phyloP scores from a whole-genome alignment of 2,329 filamentous ascomycete genomes.

The Cladosporium sp. region DNA sequence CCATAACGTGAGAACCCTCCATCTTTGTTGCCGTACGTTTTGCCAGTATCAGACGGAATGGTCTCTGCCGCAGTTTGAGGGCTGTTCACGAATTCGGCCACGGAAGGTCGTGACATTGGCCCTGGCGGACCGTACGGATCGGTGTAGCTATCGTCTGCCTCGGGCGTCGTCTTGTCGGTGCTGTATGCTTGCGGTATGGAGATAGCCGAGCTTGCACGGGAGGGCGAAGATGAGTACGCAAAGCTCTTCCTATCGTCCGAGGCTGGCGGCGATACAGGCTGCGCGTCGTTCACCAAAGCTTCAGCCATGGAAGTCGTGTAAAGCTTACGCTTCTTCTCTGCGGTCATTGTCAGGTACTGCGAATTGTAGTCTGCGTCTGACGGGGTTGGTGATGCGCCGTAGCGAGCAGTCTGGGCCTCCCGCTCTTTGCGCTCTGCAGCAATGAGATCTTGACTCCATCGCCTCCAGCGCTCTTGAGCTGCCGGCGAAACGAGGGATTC shows the following conservation, averaged over 20 bases:
- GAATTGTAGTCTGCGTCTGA: slow-evolving; percentile 18
- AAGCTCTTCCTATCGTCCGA: slow-evolving; percentile 15
- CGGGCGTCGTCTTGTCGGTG: slow-evolving; percentile 14
- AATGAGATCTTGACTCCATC: slow-evolving; percentile 68
- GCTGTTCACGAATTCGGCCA: slow-evolving; percentile 38
- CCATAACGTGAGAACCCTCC: background rate
- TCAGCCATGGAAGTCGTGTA: slow-evolving; percentile 33
- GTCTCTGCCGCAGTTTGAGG: slow-evolving; percentile 27
- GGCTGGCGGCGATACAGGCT: slow-evolving; percentile 29
- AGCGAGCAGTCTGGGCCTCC: slow-evolving; percentile 22
- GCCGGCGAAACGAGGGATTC: slow-evolving; percentile 74
- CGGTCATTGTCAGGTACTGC: slow-evolving; percentile 9
- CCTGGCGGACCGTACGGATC: slow-evolving; percentile 24
- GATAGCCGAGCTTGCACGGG: slow-evolving; percentile 6
- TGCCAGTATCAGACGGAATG: background rate
- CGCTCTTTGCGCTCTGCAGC: slow-evolving; percentile 49
- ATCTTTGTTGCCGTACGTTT: background rate
- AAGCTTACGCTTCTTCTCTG: slow-evolving; percentile 28
- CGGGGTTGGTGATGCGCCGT: slow-evolving; percentile 16
- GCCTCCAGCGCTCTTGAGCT: slow-evolving; percentile 69
- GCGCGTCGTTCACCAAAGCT: slow-evolving; percentile 30
- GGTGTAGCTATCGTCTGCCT: slow-evolving; percentile 19
- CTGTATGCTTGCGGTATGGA: slow-evolving; percentile 7
- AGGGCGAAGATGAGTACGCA: slow-evolving; percentile 1
- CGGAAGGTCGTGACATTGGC: slow-evolving; percentile 22